Conservation (phyloP, 140 eudicot species). For the Bidens hawaiensis region DNA sequence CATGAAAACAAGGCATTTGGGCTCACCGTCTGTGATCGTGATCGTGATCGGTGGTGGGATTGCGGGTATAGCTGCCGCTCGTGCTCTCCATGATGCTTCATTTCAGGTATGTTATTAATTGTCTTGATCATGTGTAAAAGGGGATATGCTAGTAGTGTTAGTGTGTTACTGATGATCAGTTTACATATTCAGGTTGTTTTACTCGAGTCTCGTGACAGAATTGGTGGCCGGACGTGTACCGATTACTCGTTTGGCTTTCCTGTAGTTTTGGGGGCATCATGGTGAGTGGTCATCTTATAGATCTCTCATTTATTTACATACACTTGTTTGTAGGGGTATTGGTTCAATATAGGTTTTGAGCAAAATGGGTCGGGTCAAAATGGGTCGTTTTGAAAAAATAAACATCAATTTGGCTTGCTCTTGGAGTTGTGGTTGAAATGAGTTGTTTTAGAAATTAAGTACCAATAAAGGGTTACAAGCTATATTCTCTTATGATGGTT, state of each 20-base stretch:
- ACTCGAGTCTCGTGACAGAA: slow-evolving; percentile 87
- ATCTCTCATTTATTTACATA: not conserved
- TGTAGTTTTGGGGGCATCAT: slow-evolving; percentile 93
- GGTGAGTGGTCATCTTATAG: slow-evolving; percentile 32
- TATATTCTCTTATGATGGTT: too few species aligned
- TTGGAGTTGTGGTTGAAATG: too few species aligned
- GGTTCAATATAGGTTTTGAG: too few species aligned
- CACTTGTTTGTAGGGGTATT: too few species aligned
- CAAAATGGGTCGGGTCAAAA: too few species aligned
- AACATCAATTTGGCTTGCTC: too few species aligned
- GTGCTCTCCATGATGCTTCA: slow-evolving; percentile 92
- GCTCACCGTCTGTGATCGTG: slow-evolving; percentile 87
- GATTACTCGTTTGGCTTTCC: slow-evolving; percentile 97
- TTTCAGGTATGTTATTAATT: slow-evolving; percentile 48
- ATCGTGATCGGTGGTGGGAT: slow-evolving; percentile 89
- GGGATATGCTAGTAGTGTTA: too few species aligned
- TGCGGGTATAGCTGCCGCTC: slow-evolving; percentile 95
- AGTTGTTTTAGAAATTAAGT: too few species aligned
- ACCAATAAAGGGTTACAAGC: too few species aligned
- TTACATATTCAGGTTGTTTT: slow-evolving; percentile 50
- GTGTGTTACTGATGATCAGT: not conserved
- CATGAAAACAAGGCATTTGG: slow-evolving; percentile 33
- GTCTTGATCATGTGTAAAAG: not conserved
- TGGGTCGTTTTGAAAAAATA: too few species aligned
- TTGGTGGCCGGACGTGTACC: slow-evolving; percentile 95